Conservation (phyloP, 495 filamentous ascomycete species). For the Glonium stellatum region DNA sequence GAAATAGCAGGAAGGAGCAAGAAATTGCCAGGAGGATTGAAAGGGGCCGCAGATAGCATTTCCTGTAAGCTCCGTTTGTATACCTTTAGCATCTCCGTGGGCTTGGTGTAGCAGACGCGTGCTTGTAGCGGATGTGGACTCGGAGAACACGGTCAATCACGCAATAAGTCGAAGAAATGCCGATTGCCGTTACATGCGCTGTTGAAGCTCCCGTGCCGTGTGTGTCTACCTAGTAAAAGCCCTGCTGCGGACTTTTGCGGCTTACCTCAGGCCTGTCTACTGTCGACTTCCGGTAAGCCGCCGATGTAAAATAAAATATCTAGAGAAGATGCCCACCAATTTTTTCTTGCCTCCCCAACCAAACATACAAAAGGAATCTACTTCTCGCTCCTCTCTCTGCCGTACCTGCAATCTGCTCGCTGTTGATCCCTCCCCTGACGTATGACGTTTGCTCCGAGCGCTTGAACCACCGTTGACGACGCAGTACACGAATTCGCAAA, state of each 20-base stretch:
- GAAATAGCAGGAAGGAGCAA: too few species aligned
- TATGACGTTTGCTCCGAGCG: slow-evolving; percentile 8
- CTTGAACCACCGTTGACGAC: slow-evolving; percentile 9
- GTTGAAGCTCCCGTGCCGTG: not conserved
- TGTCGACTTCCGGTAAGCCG: not conserved
- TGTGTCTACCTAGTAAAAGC: not conserved
- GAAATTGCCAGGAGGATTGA: too few species aligned
- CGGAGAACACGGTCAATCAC: not conserved
- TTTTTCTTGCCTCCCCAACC: not conserved
- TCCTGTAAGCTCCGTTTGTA: too few species aligned
- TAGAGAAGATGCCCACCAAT: not conserved
- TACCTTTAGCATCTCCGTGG: too few species aligned
- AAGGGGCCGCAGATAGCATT: too few species aligned
- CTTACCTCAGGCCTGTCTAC: not conserved
- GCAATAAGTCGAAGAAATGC: not conserved
- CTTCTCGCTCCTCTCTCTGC: not conserved
- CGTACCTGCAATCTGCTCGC: not conserved
- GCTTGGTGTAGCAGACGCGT: too few species aligned
- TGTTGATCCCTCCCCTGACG: not conserved
- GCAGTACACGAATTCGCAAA: slow-evolving; percentile 5
- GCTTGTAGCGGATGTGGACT: not conserved
- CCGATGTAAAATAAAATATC: slow-evolving; percentile 3
- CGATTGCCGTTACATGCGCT: not conserved
- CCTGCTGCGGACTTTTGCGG: not conserved
- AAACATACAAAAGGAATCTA: not conserved